Conservation (phyloP, 2,329 filamentous ascomycete genomes). For the Botryotinia narcissicola region DNA sequence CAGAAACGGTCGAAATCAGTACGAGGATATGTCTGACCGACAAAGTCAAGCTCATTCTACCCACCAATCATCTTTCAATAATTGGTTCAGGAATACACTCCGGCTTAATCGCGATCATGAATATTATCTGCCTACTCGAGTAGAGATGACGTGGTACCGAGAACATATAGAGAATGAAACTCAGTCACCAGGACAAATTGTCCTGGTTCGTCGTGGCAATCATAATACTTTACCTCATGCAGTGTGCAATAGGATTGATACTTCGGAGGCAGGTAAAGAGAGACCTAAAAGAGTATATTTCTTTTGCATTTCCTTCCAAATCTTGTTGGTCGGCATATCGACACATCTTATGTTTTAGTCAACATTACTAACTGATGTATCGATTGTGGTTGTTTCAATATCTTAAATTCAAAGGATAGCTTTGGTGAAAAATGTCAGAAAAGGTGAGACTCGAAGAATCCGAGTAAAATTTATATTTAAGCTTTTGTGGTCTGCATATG, state of each 20-base stretch:
- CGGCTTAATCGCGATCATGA: conserved; percentile 95
- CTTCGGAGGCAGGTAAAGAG: neutral
- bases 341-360: neutral
- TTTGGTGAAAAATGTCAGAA: neutral
- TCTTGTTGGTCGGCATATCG: neutral
- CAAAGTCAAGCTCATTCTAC: conserved; percentile 97
- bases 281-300: neutral
- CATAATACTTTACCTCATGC: conserved; percentile 11
- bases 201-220: conserved; percentile 39
- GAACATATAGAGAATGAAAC: conserved; percentile 61
- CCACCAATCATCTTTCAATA: conserved; percentile 75
- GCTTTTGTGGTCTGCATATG: conserved; percentile 5
- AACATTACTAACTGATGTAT: neutral
- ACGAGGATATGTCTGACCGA: conserved; percentile 37
- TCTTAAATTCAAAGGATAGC: neutral
- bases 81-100: conserved; percentile 85
- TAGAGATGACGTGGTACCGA: conserved; percentile 72
- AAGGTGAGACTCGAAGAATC: neutral
- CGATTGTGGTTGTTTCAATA: neutral
- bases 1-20: neutral
- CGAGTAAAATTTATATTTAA: conserved; percentile 19
- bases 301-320: neutral
- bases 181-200: conserved; percentile 56
- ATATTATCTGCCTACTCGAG: conserved; percentile 65
- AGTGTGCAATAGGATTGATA: conserved; percentile 5